Percentiles rank a stretch among this genome's conserved stretches.
These are phyloP conservation scores for Paragyromitra xinjiangensis DNA, from an alignment of 495 filamentous ascomycete species.

Conservation along the genomic window DNA sequence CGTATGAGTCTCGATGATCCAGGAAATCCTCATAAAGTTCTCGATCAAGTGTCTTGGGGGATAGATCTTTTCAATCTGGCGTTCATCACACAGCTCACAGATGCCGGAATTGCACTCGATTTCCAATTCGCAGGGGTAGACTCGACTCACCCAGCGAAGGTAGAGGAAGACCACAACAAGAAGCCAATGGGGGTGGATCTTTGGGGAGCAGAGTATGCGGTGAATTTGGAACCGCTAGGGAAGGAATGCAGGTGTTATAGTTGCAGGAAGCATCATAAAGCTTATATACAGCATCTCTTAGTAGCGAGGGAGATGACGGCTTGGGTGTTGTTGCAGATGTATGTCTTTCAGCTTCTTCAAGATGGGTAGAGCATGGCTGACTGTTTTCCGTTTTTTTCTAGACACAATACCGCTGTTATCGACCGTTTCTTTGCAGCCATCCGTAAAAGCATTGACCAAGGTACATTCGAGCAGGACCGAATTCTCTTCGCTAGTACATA, in stretches of 20 bases:
- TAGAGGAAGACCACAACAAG: background rate
- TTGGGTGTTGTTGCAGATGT: slow-evolving; percentile 87
- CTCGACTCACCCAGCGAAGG: background rate
- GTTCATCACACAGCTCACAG: slow-evolving; percentile 76
- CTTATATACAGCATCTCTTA: slow-evolving; percentile 87
- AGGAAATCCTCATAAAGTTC: slow-evolving; percentile 73
- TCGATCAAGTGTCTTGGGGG: slow-evolving; percentile 76
- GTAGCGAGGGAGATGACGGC: slow-evolving; percentile 92
- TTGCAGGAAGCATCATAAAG: slow-evolving; percentile 82
- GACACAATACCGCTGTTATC: slow-evolving; percentile 80
- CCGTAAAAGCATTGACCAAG: slow-evolving; percentile 67
- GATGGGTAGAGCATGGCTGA: slow-evolving; percentile 3
- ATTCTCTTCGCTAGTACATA: slow-evolving; percentile 70
- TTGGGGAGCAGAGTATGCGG: slow-evolving; percentile 69
- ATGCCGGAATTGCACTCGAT: slow-evolving; percentile 83
- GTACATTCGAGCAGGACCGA: slow-evolving; percentile 70
- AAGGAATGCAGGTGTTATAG: slow-evolving; percentile 79
- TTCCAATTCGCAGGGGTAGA: slow-evolving; percentile 69
- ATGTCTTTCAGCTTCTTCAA: slow-evolving; percentile 3
- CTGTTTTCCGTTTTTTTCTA: background rate
- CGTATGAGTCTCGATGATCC: slow-evolving; percentile 76
- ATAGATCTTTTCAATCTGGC: slow-evolving; percentile 80
- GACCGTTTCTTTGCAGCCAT: slow-evolving; percentile 76
- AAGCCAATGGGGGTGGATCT: slow-evolving; percentile 77
- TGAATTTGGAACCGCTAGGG: slow-evolving; percentile 67